Conservation (phyloP, 2,329 filamentous ascomycete species). For the Xylariaceae sp. region DNA sequence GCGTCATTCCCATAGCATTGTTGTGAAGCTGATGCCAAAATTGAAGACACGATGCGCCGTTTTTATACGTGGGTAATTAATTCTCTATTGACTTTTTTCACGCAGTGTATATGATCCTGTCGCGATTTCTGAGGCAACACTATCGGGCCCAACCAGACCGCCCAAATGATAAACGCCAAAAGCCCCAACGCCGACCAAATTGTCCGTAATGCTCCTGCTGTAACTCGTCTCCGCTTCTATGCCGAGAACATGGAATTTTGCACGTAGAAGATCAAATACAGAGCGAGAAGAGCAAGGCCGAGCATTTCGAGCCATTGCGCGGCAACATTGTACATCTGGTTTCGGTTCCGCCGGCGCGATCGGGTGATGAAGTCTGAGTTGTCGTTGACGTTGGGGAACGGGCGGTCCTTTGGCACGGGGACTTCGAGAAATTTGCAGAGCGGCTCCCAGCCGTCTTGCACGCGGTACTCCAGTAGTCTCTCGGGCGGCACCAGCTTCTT, state of each 20-base stretch:
- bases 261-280: conserved; percentile 27
- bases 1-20: no score
- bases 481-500: conserved; percentile 29
- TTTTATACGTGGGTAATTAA: no score
- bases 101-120: no score
- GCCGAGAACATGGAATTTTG: conserved; percentile 20
- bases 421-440: conserved; percentile 37
- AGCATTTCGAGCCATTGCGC: conserved; percentile 20
- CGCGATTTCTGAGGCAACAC: no score
- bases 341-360: conserved; percentile 43
- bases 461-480: conserved; percentile 31
- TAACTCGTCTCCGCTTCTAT: neutral
- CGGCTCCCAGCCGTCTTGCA: conserved; percentile 36
- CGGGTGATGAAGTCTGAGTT: conserved; percentile 46
- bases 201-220: neutral
- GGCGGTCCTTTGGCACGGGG: conserved; percentile 28
- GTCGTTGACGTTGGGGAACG: conserved; percentile 48
- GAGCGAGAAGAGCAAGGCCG: conserved; percentile 31
- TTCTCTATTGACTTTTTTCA: no score
- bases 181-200: no score
- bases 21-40: no score
- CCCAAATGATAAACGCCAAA: no score
- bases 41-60: no score
- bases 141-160: no score
- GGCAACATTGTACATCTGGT: conserved; percentile 47